Percentiles rank a stretch among this genome's conserved stretches.
These are phyloP conservation scores for Neobulgaria alba DNA, from an alignment of 2,329 filamentous ascomycete species.

Conservation along the genomic window DNA sequence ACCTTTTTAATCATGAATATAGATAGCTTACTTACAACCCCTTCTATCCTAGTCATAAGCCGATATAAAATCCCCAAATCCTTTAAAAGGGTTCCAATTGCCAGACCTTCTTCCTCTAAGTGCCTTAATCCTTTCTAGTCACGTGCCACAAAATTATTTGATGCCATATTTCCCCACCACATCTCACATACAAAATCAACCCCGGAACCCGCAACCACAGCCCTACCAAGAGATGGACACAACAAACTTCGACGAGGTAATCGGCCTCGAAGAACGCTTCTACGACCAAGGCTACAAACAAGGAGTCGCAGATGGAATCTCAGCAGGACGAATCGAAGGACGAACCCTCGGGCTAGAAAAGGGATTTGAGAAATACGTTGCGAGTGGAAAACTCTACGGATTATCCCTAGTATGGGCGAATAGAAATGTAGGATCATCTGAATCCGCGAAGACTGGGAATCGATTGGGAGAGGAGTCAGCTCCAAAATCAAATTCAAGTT, in stretches of 20 bases:
- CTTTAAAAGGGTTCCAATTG: no score
- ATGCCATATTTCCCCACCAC: no score
- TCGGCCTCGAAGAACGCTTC: constrained; percentile 58
- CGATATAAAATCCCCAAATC: no score
- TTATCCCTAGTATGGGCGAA: constrained; percentile 78
- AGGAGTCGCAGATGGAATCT: constrained; percentile 66
- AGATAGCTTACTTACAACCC: no score
- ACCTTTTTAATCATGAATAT: no score
- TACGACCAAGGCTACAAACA: constrained; percentile 75
- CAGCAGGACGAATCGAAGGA: constrained; percentile 77
- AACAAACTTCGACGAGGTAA: constrained; percentile 33
- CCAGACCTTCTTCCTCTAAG: no score
- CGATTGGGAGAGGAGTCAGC: neutral
- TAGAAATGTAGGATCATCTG: constrained; percentile 30
- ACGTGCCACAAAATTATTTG: no score
- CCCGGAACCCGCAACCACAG: neutral
- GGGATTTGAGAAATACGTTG: constrained; percentile 85
- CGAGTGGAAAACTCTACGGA: constrained; percentile 70
- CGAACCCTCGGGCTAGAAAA: constrained; percentile 85
- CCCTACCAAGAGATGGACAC: constrained; percentile 15
- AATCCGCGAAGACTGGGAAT: neutral
- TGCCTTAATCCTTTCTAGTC: no score
- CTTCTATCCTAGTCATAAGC: no score
- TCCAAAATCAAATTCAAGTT: neutral
- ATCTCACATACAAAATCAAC: neutral